Evolutionary conservation across 345 rosid species (phyloP), one percentile per base, ranked within the genome.

Genomic region (Eucalyptus coolabah): DNA sequence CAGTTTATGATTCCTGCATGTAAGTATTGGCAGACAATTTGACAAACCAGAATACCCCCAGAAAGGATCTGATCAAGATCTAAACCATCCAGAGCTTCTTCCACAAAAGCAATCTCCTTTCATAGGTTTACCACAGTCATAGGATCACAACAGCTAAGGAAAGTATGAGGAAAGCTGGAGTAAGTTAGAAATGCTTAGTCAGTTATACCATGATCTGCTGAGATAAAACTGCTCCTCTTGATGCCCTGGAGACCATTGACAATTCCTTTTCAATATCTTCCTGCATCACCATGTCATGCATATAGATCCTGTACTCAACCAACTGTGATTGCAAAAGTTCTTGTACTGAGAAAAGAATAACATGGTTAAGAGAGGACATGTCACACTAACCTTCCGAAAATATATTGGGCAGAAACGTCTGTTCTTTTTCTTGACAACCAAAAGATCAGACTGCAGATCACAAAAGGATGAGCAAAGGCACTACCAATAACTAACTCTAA

Each of bases 261-360:
- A 98, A 93, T 92, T 98, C 99, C 89, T 94, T 95, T 91, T 96
- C 98, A 49, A 98, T 93, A 91, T 97, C 98, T 92, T 98, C 99
- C 98, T 97, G 94, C 87, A 88, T 77, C 34, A 90, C 42, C 83
- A 37, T 77, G 85, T 77, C 85, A 77, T 77, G 85, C 30, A 21
- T 40, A 40, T 21, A 23, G 85, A 40, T 77, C 47, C 42, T 2
- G 85, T 21, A 40, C 85, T 40, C 30, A 77, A 42, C 42, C 9
- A 77, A 77, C 47, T 23, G 85, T 21, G 28, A 23, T 21, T 21
- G 85, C 47, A 40, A 6, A 40, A 77, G 85, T 77, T 89, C 63
- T n/a, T 26, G 88, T 34, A 65, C 87, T 86, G 87, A 26, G 45
- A 89, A 63, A 72, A 24, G 30, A 77, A 77, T 21, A 77, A 77